Evolutionary conservation across 345 rosid genomes (phyloP), one percentile per base, ranked within the genome.

Genomic region (Sisymbrium irio): DNA sequence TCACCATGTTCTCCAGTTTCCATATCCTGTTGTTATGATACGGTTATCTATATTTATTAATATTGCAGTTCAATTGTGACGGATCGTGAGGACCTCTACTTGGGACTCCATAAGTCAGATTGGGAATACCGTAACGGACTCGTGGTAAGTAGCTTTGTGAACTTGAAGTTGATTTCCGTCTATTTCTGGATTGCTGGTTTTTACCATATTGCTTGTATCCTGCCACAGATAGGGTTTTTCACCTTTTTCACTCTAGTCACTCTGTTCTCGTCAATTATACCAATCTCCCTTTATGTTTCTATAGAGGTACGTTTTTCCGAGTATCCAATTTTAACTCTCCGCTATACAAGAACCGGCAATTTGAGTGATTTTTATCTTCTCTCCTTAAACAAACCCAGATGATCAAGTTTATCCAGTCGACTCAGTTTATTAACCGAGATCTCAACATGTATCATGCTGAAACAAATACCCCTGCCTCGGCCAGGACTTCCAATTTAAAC

Each of bases 381-480:
- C 62, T 64, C 50, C 68, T 30, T 67, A 55, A 72, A 78, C 32
- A 56, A 45, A 74, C 75, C 78, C 84, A 96, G 98, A 92, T 90
- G 88, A 89, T 96, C 89, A 96, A 96, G 85, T 88, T 96, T 78
- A 88, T 96, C 72, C 99, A 96, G 83, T 90, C 85, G 74, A 89
- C 98, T 40, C 98, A 96, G 78, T 96, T 80, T 83, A 96, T 96
- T 75, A 96, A 96, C 85, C 87, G 85, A 85, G 99, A 96, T 81
- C 78, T 92, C 69, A 85, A 74, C 64, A 96, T 96, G 98, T 96
- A 85, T 79, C 90, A 96, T 79, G 84, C 78, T 77, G 98, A 96
- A 83, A 87, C 89, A 65, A 83, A 92, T 76, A 92, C 99, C 62
- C 92, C 98, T 50, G 99, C 98, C 39, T 84, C 80, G 68, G 98